Evolutionary conservation across 2,329 filamentous ascomycete genomes (phyloP), one percentile per base, ranked within the genome.

Genomic region (Mollisiaceae sp.): DNA sequence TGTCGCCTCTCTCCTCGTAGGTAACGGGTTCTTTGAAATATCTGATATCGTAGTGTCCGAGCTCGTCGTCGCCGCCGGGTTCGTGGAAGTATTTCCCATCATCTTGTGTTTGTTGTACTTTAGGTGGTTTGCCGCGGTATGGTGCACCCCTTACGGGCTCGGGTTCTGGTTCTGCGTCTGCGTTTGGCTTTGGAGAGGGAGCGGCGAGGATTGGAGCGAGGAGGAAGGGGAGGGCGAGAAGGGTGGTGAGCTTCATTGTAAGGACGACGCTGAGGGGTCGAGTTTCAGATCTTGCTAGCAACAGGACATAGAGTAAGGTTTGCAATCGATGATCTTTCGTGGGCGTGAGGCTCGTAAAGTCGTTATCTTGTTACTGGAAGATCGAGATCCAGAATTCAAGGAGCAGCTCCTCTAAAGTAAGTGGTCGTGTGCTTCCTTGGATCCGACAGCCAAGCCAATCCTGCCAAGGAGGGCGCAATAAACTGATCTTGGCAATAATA

Each of bases 31-130:
- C 78, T 45, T 82, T 80, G 78, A 90, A 94, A 78, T 84, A 94
- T 67, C 92, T 87, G 27, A 75, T 77, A 77, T 94, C 91, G 77
- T 94, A 94, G 79, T 94, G 91, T 60, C 86, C 85, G 24, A 91
- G 82, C 36, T 83, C 82, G 61, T 86, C 79, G 71, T 83, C 82
- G 62, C 79, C 79, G 59, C 89, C 88, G 0, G 89, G 86, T 75
- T 92, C 89, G 3, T 75, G 68, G 59, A 77, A 76, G 59, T 76
- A 77, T 61, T 76, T 75, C 1, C 61, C 72, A 56, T 71, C 68
- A 36, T 56, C 35, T 14, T 38, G 50, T 43, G 24, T 38, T 22
- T 58, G 18, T 24, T 20, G 32, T 20, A 41, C 58, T 20, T 55
- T 39, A 15, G 11, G 11, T 43, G 24, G 38, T 3, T 54, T 63